These are phyloP conservation scores for Diaporthe citri DNA, from an alignment of 2,329 filamentous ascomycete genomes.

Conservation along the genomic window DNA sequence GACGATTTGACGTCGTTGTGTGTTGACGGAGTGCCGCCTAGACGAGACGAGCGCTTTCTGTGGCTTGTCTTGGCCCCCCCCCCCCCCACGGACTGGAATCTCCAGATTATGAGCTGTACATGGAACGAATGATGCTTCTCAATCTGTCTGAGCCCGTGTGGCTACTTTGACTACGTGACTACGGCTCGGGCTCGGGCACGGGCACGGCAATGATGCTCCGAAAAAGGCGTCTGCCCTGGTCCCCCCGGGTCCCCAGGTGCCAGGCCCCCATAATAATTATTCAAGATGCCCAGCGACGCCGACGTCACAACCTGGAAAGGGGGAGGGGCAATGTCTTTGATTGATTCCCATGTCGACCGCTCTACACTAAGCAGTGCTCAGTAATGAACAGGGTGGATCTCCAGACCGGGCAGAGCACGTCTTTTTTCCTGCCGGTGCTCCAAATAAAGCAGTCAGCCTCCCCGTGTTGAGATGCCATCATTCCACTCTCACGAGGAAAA, in stretches of 20 bases:
- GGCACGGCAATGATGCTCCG: slow-evolving; percentile 16
- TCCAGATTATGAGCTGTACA: background rate
- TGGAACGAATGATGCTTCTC: background rate
- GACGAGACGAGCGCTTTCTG: background rate
- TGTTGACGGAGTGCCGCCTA: background rate
- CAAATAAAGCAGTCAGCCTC: slow-evolving; percentile 14
- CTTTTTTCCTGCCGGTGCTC: background rate
- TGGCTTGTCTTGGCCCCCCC: background rate
- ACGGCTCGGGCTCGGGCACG: background rate
- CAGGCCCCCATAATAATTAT: slow-evolving; percentile 26
- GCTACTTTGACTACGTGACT: background rate
- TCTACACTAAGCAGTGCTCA: background rate
- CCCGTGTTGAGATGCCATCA: slow-evolving; percentile 2
- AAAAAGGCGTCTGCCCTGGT: background rate
- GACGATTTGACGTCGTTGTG: slow-evolving; percentile 29
- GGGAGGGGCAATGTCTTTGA: slow-evolving; percentile 30
- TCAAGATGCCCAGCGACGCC: slow-evolving; percentile 14
- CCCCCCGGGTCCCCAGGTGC: background rate
- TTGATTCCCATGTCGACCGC: slow-evolving; percentile 22
- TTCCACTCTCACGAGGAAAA: slow-evolving; percentile 13
- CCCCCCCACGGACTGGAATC: slow-evolving; percentile 7
- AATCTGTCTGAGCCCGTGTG: background rate
- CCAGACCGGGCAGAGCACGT: slow-evolving; percentile 6
- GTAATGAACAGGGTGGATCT: background rate
- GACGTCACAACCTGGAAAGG: slow-evolving; percentile 28